phyloP scores from a whole-genome alignment of 1,284 basidiomycete genomes.

The Hypsizygus ulmarius region DNA sequence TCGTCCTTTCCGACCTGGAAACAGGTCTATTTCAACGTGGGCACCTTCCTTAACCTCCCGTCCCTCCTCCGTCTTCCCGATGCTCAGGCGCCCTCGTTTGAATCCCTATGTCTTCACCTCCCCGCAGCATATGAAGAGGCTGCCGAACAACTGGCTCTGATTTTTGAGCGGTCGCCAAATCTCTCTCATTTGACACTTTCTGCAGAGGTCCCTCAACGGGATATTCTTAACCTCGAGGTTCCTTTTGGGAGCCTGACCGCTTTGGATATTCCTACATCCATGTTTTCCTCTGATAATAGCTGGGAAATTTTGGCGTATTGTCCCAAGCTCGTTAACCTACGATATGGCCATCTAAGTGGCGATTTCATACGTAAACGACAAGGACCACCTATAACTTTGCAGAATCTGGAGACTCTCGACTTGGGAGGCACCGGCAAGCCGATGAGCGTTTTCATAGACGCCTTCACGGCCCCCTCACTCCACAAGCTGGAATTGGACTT shows the following conservation, averaged over 20 bases:
- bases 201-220: constrained; percentile 3
- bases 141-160: background rate
- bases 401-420: background rate
- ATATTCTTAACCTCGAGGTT: constrained; percentile 4
- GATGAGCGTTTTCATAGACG: constrained; percentile 6
- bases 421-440: constrained; percentile 1
- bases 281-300: constrained; percentile 10
- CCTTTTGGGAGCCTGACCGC: constrained; percentile 9
- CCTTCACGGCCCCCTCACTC: constrained; percentile 6
- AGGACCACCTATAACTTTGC: background rate
- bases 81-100: background rate
- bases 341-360: background rate
- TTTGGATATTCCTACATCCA: background rate
- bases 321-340: constrained; percentile 3
- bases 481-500: background rate
- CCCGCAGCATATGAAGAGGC: constrained; percentile 3
- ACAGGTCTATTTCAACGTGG: constrained; percentile 1
- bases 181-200: constrained; percentile 3
- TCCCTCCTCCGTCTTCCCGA: background rate
- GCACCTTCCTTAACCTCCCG: constrained; percentile 3
- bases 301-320: constrained; percentile 9
- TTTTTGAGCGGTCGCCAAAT: constrained; percentile 2
- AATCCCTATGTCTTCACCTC: constrained; percentile 3
- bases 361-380: background rate
- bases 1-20: constrained; percentile 7